phyloP scores from a whole-genome alignment of 257 asterid genomes.

The Paraleonurus japonicus region DNA sequence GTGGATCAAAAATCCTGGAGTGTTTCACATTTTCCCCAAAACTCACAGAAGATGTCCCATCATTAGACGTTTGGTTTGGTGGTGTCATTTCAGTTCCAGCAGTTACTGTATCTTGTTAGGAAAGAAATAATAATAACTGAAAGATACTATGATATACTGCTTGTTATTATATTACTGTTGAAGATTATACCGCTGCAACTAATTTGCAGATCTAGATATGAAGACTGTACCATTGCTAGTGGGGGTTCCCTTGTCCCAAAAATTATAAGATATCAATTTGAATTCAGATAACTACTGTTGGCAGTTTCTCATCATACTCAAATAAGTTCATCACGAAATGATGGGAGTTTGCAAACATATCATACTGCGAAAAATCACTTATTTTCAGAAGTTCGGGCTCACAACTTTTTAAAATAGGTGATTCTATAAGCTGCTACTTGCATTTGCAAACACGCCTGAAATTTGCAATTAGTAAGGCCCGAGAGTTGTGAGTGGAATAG shows the following conservation, averaged over 20 bases:
- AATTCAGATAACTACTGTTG: not conserved
- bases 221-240: not conserved
- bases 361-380: too few species aligned
- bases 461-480: not conserved
- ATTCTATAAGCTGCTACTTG: too few species aligned
- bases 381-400: too few species aligned
- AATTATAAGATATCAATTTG: not conserved
- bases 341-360: too few species aligned
- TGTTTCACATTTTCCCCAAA: not conserved
- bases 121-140: not conserved
- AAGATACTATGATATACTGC: not conserved
- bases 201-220: not conserved
- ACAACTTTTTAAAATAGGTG: too few species aligned
- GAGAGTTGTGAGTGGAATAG: too few species aligned
- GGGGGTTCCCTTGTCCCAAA: not conserved
- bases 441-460: not conserved
- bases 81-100: constrained; percentile 8
- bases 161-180: not conserved
- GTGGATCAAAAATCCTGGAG: constrained; percentile 4
- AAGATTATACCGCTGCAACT: not conserved
- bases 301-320: not conserved
- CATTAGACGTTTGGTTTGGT: constrained; percentile 9
- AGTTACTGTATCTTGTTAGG: not conserved
- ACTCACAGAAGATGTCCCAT: constrained; percentile 1
- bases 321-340: not conserved